phyloP scores from a whole-genome alignment of 768 basidiomycete genomes.

The Chiua virens region DNA sequence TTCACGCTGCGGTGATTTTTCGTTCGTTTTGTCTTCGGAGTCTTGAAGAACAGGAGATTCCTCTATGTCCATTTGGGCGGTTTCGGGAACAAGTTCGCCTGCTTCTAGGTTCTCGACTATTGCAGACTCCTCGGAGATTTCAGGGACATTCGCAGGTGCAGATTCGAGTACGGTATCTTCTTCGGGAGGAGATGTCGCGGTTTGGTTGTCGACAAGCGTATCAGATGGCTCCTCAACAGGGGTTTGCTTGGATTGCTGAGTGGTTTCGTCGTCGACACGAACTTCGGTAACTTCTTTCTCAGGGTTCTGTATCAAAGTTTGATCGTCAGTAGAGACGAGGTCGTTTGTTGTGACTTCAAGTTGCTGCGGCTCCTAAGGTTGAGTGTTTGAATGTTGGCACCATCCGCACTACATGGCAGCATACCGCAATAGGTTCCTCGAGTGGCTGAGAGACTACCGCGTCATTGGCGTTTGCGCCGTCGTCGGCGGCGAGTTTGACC shows the following conservation, averaged over 20 bases:
- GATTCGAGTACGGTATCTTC: conserved; percentile 9
- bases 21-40: conserved; percentile 4
- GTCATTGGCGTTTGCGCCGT: conserved; percentile 4
- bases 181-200: background rate
- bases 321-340: conserved; percentile 1
- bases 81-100: background rate
- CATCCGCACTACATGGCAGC: background rate
- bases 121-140: conserved; percentile 10
- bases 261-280: background rate
- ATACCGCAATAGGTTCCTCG: conserved; percentile 6
- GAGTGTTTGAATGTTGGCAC: background rate
- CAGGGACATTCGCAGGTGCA: conserved; percentile 3
- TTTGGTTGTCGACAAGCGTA: conserved; percentile 6
- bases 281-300: conserved; percentile 4
- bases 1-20: conserved; percentile 20
- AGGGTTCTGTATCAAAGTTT: background rate
- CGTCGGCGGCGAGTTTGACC: conserved; percentile 28
- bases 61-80: conserved; percentile 11
- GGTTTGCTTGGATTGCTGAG: conserved; percentile 2
- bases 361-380: conserved; percentile 14
- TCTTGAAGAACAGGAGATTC: conserved; percentile 13
- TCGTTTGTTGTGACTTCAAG: conserved; percentile 2
- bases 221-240: background rate
- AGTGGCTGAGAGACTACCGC: background rate
- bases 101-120: conserved; percentile 5